A percentile compares a stretch with the other conserved stretches of the same genome.
Evolutionary conservation across 352 stramenopile genomes (phyloP).

Genomic region (Phytophthora melonis): DNA sequence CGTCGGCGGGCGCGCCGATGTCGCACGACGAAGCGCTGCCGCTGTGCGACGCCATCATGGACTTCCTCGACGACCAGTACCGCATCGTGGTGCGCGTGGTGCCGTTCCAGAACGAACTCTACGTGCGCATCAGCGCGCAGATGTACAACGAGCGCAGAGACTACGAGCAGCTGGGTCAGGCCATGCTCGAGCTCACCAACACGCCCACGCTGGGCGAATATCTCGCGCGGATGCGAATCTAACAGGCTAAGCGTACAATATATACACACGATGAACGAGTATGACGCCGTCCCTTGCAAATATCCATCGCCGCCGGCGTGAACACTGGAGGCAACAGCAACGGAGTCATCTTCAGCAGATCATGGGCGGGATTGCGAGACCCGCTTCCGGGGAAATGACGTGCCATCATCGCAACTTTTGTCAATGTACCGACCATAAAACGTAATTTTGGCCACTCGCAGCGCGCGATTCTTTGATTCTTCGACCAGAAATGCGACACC

Average conservation of each 20-base stretch:
- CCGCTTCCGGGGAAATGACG: too few species aligned
- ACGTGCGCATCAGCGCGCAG: constrained; percentile 85
- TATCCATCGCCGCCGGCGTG: not conserved
- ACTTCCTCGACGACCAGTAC: constrained; percentile 80
- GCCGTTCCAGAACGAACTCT: constrained; percentile 74
- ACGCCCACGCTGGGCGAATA: constrained; percentile 70
- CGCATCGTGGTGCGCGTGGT: constrained; percentile 74
- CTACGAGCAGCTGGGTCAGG: constrained; percentile 76
- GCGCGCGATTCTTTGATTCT: not conserved
- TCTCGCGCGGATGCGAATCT: constrained; percentile 72
- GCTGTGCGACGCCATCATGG: constrained; percentile 84
- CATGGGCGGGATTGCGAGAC: not conserved
- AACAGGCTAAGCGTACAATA: constrained; percentile 37
- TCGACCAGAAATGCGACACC: constrained; percentile 28
- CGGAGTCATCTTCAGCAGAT: not conserved
- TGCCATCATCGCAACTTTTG: constrained; percentile 8
- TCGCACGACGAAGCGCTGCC: constrained; percentile 65
- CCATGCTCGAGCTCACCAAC: constrained; percentile 81
- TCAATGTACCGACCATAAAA: constrained; percentile 16
- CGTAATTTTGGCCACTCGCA: constrained; percentile 9
- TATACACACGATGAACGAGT: constrained; percentile 29
- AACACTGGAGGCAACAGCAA: not conserved
- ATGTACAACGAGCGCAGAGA: constrained; percentile 89
- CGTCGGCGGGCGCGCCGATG: constrained; percentile 53
- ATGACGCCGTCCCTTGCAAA: not conserved